Conservation (phyloP, 768 basidiomycete genomes). For the Boletus barrowsii region DNA sequence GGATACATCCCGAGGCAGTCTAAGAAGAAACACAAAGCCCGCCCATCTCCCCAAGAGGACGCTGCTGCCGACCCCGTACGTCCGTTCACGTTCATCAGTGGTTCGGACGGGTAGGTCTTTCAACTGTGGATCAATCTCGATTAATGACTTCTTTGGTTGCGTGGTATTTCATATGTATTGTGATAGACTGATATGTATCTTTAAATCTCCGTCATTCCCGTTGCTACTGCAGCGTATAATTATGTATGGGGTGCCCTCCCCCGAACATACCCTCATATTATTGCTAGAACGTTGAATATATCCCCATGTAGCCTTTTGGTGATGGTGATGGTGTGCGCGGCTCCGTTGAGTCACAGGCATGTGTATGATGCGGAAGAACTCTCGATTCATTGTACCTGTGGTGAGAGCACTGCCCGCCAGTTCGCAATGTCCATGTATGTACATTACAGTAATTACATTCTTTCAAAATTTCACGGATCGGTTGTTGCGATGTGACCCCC, state of each 20-base stretch:
- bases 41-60: conserved; percentile 27
- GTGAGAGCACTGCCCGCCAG: conserved; percentile 4
- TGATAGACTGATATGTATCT: conserved; percentile 22
- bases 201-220: conserved; percentile 13
- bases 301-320: conserved; percentile 19
- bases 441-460: not conserved
- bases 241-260: conserved; percentile 11
- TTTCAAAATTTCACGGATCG: not conserved
- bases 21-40: conserved; percentile 43
- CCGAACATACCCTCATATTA: conserved; percentile 16
- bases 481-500: conserved; percentile 14
- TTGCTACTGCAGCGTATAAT: conserved; percentile 13
- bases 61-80: conserved; percentile 26
- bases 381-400: not conserved
- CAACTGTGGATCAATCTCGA: not conserved
- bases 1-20: conserved; percentile 47
- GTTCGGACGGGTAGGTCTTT: conserved; percentile 24
- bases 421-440: not conserved
- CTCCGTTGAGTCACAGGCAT: not conserved
- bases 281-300: conserved; percentile 9
- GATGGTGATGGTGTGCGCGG: not conserved
- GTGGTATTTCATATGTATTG: conserved; percentile 24
- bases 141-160: conserved; percentile 2
- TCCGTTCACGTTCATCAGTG: conserved; percentile 32
- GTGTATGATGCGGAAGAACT: not conserved